These are phyloP conservation scores for Leptosphaerulina australis DNA, from an alignment of 2,329 filamentous ascomycete genomes.

Conservation along the genomic window DNA sequence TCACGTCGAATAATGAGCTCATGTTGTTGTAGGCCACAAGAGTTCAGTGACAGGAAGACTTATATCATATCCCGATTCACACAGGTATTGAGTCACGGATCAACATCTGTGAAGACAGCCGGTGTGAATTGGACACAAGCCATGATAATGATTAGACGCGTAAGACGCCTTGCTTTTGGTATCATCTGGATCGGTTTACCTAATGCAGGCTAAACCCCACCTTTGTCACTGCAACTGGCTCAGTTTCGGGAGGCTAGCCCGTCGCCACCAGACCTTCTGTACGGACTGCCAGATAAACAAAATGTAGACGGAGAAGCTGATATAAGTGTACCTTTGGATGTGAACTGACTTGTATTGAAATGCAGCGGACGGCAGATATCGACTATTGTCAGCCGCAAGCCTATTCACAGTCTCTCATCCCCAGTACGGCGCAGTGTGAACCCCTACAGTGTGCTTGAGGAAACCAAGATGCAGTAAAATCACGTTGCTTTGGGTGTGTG, in stretches of 20 bases:
- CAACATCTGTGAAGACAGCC: not conserved
- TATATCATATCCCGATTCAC: not conserved
- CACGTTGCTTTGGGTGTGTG: too few relatives aligned
- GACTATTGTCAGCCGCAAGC: too few relatives aligned
- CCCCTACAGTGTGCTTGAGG: too few relatives aligned
- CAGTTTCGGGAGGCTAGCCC: slow-evolving; percentile 3
- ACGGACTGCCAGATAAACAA: not conserved
- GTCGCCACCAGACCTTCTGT: not conserved
- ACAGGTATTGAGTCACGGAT: not conserved
- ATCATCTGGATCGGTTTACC: slow-evolving; percentile 9
- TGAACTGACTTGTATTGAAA: not conserved
- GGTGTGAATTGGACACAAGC: not conserved
- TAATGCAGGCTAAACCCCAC: slow-evolving; percentile 14
- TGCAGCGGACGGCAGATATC: not conserved
- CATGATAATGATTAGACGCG: slow-evolving; percentile 9
- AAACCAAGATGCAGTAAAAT: too few relatives aligned
- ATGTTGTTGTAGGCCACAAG: slow-evolving; percentile 1
- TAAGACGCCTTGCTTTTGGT: not conserved
- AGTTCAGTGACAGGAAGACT: not conserved
- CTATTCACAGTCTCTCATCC: too few relatives aligned
- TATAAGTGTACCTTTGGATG: too few relatives aligned
- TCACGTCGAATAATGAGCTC: not conserved
- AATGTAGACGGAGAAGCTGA: not conserved
- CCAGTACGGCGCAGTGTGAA: too few relatives aligned
- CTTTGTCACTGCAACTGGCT: not conserved